Evolutionary conservation across 768 basidiomycete genomes (phyloP).

Genomic region (Tylopilus plumbeoviolaceoides): DNA sequence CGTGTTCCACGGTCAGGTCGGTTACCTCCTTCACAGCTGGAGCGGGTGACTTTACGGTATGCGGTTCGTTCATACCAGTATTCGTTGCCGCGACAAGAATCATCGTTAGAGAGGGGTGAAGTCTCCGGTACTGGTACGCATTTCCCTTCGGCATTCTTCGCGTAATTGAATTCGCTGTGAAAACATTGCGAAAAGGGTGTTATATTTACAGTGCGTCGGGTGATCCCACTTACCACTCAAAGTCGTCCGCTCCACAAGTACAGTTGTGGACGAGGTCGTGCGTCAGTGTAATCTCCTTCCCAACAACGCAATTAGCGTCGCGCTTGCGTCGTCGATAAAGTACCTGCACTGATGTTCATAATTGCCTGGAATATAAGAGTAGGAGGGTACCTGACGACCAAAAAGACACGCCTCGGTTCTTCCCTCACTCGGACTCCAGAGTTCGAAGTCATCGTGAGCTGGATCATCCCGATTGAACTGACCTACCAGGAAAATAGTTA

Average conservation of each 20-base stretch:
- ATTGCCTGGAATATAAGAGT: not conserved
- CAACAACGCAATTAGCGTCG: constrained; percentile 79
- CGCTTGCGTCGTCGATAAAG: constrained; percentile 88
- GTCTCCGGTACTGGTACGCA: constrained; percentile 80
- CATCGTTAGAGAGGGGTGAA: constrained; percentile 55
- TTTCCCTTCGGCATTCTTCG: constrained; percentile 59
- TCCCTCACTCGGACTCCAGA: constrained; percentile 93
- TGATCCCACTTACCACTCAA: constrained; percentile 78
- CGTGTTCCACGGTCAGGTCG: constrained; percentile 70
- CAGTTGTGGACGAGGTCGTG: constrained; percentile 66
- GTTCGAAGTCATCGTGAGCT: constrained; percentile 86
- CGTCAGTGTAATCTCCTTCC: constrained; percentile 52
- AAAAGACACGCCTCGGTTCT: constrained; percentile 89
- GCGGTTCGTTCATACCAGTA: constrained; percentile 94
- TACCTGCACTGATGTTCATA: constrained; percentile 45
- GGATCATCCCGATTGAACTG: constrained; percentile 65
- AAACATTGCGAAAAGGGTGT: not conserved
- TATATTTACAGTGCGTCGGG: not conserved
- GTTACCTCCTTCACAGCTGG: constrained; percentile 76
- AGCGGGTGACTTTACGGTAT: constrained; percentile 88
- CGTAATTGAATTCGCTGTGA: constrained; percentile 87
- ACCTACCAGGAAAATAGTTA: constrained; percentile 43
- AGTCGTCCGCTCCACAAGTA: constrained; percentile 68
- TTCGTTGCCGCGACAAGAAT: constrained; percentile 55
- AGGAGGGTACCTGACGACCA: constrained; percentile 67